Evolutionary conservation across 1,139 yeast species (phyloP), one percentile per base, ranked within the genome.

Genomic region (Hansenula sp.): DNA sequence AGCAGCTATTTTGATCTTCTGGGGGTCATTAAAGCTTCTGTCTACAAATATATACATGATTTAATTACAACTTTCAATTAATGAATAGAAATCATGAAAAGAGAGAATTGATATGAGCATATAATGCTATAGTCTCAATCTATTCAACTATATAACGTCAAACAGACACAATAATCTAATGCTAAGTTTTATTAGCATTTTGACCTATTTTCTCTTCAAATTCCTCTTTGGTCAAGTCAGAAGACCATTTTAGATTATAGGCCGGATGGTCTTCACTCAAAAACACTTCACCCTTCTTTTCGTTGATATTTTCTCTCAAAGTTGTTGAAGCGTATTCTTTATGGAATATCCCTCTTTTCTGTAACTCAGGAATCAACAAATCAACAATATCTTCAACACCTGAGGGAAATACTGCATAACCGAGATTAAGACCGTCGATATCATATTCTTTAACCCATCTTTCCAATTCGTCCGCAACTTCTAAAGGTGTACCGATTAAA

Each of bases 171-270:
- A 47, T 59, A 66, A 9, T 64, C n/a, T 27, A 18, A 33, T 39
- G 29, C 25, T 74, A 76, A 41, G 56, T 60, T 28, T 17, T 28
- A 47, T 72, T 77, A 36, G 72, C 57, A 13, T 64, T 42, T 46
- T 68, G 58, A 8, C 76, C 75, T 29, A 70, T 52, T 31, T 70
- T 56, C 3, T 13, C 19, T 17, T 46, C 48, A 39, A 45, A 47
- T 25, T 44, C 40, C 28, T 42, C 37, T 18, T 28, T 42, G 1
- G 36, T 21, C 36, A 41, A 16, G 8, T 44, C 45, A 5, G 33
- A 27, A 41, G 53, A 60, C 72, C 72, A 67, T 54, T 70, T 63
- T 28, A 65, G 54, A 7, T 55, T 50, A 49, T 64, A 47, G 7
- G 69, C 70, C 12, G 71, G 71, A 45, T 67, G 72, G 3, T 38